Percentiles rank a stretch among this genome's conserved stretches.
Evolutionary conservation across 2,329 filamentous ascomycete genomes (phyloP).

Genomic region (Colletotrichum sojae): DNA sequence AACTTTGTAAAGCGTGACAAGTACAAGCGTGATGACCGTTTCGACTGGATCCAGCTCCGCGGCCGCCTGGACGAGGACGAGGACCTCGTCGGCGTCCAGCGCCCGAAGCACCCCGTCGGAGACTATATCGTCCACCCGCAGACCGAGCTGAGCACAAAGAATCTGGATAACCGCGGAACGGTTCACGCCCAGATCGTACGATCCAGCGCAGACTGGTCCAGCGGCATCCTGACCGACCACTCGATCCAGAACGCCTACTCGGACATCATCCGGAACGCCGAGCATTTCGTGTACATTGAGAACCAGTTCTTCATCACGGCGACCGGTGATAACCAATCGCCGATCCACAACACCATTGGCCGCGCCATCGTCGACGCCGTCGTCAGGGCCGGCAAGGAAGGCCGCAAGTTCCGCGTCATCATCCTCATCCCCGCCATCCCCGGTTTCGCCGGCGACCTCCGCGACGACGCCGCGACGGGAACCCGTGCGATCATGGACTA

Average conservation of each 20-base stretch:
- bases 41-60: constrained; percentile 87
- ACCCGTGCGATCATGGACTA: constrained; percentile 98
- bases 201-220: constrained; percentile 94
- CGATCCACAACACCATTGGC: constrained; percentile 91
- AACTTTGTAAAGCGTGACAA: constrained; percentile 98
- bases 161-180: constrained; percentile 75
- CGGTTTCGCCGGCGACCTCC: constrained; percentile 92
- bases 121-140: constrained; percentile 88
- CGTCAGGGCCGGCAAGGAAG: constrained; percentile 83
- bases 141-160: constrained; percentile 77
- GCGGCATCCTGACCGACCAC: constrained; percentile 86
- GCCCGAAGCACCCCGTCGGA: constrained; percentile 90
- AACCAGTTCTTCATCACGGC: constrained; percentile 99
- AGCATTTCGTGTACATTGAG: constrained; percentile 97
- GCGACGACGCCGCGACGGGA: constrained; percentile 85
- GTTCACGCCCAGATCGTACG: constrained; percentile 89
- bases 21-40: constrained; percentile 89
- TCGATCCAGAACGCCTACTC: constrained; percentile 90
- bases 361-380: constrained; percentile 92
- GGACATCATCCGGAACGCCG: constrained; percentile 86
- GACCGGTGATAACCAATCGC: constrained; percentile 88
- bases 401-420: constrained; percentile 91
- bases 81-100: constrained; percentile 88
- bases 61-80: constrained; percentile 84
- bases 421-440: constrained; percentile 92